Conservation (phyloP, 1,284 basidiomycete species). For the Wolfiporia cocos region DNA sequence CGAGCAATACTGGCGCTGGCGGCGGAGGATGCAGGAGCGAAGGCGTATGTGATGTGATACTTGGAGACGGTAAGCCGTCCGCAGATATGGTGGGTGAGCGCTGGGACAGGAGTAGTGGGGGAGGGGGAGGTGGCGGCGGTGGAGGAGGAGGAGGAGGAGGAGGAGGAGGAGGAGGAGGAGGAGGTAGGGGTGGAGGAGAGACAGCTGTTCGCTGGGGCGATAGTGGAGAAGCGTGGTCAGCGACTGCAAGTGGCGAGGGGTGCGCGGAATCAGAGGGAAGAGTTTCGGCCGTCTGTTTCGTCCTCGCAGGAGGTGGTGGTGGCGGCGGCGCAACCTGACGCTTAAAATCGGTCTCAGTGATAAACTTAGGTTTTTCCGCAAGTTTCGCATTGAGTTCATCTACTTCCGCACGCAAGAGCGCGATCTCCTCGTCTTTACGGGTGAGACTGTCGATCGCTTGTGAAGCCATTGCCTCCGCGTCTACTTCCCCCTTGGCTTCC, state of each 20-base stretch:
- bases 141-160: slow-evolving; percentile 16
- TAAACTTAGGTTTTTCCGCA: slow-evolving; percentile 42
- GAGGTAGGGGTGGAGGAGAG: slow-evolving; percentile 16
- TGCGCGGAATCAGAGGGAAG: slow-evolving; percentile 10
- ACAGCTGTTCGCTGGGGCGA: slow-evolving; percentile 12
- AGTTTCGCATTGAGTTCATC: slow-evolving; percentile 45
- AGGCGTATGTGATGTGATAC: too few relatives aligned
- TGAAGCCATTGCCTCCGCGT: slow-evolving; percentile 67
- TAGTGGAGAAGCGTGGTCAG: slow-evolving; percentile 1
- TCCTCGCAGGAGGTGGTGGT: slow-evolving; percentile 36
- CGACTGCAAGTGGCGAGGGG: slow-evolving; percentile 12
- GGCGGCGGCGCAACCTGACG: slow-evolving; percentile 58
- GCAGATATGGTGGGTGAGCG: too few relatives aligned
- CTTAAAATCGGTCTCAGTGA: slow-evolving; percentile 69
- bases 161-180: slow-evolving; percentile 4
- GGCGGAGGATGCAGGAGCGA: slow-evolving; percentile 14
- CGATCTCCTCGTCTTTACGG: slow-evolving; percentile 68
- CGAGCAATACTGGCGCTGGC: slow-evolving; percentile 12
- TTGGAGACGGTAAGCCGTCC: too few relatives aligned
- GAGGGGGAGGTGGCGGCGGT: slow-evolving; percentile 13
- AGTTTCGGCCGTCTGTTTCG: slow-evolving; percentile 9
- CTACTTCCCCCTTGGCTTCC: slow-evolving; percentile 45
- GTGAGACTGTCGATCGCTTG: slow-evolving; percentile 66
- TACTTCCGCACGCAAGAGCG: slow-evolving; percentile 45
- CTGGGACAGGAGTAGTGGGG: slow-evolving; percentile 1